These are phyloP conservation scores for Helminthosporium solani DNA, from an alignment of 2,329 filamentous ascomycete genomes.

Conservation along the genomic window DNA sequence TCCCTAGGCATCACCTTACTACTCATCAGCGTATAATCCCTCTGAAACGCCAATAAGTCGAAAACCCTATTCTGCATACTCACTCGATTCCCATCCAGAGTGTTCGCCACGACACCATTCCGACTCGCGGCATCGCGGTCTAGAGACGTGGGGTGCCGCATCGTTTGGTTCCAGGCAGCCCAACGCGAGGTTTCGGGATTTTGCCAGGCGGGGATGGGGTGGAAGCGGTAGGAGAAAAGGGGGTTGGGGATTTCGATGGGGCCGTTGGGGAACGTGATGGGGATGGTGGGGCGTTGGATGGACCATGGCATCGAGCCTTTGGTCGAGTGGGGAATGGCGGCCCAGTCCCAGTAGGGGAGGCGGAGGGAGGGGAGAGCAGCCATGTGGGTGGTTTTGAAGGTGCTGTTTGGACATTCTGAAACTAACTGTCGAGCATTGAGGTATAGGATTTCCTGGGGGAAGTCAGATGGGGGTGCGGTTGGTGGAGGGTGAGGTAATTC, in stretches of 20 bases:
- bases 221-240: constrained; percentile 46
- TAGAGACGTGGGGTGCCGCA: constrained; percentile 3
- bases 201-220: constrained; percentile 47
- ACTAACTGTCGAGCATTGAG: constrained; percentile 41
- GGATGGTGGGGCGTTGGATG: neutral
- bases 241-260: constrained; percentile 43
- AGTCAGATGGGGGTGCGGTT: neutral
- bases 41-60: constrained; percentile 59
- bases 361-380: constrained; percentile 41
- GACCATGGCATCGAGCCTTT: constrained; percentile 36
- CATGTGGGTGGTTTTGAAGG: constrained; percentile 39
- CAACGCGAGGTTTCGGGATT: neutral
- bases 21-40: constrained; percentile 53
- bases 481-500: no score
- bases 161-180: neutral
- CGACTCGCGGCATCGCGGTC: constrained; percentile 20
- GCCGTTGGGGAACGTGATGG: constrained; percentile 33
- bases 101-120: constrained; percentile 19
- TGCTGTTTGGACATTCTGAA: constrained; percentile 42
- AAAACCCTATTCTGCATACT: constrained; percentile 55
- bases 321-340: constrained; percentile 36
- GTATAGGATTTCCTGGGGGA: constrained; percentile 42
- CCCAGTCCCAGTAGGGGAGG: constrained; percentile 51
- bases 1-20: constrained; percentile 63
- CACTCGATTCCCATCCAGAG: constrained; percentile 66